phyloP scores from a whole-genome alignment of 192 early-diverging fungal species.

The Lunasporangiospora selenospora region DNA sequence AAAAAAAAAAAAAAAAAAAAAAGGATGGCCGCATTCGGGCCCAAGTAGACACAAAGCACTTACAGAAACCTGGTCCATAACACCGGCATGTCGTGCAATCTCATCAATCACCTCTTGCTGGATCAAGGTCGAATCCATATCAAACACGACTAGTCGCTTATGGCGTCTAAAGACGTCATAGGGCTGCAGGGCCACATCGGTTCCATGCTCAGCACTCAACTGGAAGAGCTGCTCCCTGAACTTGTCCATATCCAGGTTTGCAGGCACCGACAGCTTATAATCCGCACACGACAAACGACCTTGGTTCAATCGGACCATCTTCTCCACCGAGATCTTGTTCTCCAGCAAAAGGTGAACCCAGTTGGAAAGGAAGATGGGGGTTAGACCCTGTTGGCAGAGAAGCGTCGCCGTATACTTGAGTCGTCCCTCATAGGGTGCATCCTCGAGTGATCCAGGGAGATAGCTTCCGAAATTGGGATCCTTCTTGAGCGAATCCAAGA shows the following conservation, averaged over 20 bases:
- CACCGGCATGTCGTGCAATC: constrained; percentile 90
- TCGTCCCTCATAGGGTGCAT: constrained; percentile 87
- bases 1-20: constrained; percentile 1
- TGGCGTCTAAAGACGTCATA: constrained; percentile 88
- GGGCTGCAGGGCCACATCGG: constrained; percentile 88
- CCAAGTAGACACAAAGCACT: too few species aligned
- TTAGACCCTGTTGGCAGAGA: constrained; percentile 82
- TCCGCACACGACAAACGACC: constrained; percentile 78
- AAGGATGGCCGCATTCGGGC: too few species aligned
- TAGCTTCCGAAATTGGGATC: constrained; percentile 45
- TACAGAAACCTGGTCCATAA: constrained; percentile 90
- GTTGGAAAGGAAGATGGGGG: constrained; percentile 76
- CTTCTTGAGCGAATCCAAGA: constrained; percentile 62
- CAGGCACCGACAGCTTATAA: constrained; percentile 83
- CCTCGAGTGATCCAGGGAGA: constrained; percentile 66
- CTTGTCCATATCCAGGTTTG: constrained; percentile 64
- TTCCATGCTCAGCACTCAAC: constrained; percentile 70
- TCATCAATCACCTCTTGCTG: constrained; percentile 99
- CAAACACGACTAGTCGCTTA: constrained; percentile 97
- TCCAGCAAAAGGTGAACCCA: constrained; percentile 82
- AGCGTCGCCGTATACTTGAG: constrained; percentile 89
- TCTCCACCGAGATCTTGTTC: constrained; percentile 86
- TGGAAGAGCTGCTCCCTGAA: constrained; percentile 77
- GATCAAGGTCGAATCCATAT: constrained; percentile 99
- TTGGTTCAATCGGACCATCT: constrained; percentile 82